Evolutionary conservation across 2,329 filamentous ascomycete species (phyloP).

Genomic region (Colletotrichum siamense): DNA sequence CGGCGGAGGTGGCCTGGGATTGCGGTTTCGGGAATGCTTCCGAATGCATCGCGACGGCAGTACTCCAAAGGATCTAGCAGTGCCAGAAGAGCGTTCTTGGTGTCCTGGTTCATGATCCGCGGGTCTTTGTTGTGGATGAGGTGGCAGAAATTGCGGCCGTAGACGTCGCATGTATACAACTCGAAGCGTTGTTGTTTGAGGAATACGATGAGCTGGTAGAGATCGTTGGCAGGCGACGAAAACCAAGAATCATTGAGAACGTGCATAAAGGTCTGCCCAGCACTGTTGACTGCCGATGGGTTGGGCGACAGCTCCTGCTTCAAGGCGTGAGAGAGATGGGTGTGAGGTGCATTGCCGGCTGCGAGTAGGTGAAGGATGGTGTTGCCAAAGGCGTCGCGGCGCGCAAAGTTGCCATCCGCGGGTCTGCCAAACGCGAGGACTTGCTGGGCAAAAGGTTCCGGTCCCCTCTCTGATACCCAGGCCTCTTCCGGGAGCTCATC

Average conservation of each 20-base stretch:
- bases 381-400: slow-evolving; percentile 51
- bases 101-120: slow-evolving; percentile 29
- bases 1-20: slow-evolving; percentile 20
- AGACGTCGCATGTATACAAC: slow-evolving; percentile 48
- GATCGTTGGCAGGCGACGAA: slow-evolving; percentile 25
- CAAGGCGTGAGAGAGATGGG: slow-evolving; percentile 34
- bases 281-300: slow-evolving; percentile 39
- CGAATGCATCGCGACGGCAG: slow-evolving; percentile 56
- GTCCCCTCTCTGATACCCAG: slow-evolving; percentile 35
- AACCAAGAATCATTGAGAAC: slow-evolving; percentile 44
- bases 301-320: background rate
- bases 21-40: slow-evolving; percentile 29
- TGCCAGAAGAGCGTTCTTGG: slow-evolving; percentile 37
- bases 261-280: slow-evolving; percentile 55
- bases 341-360: slow-evolving; percentile 34
- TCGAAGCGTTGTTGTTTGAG: slow-evolving; percentile 29
- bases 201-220: slow-evolving; percentile 30
- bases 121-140: slow-evolving; percentile 34
- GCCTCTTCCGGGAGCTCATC: slow-evolving; percentile 27
- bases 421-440: background rate
- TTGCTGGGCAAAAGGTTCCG: slow-evolving; percentile 22
- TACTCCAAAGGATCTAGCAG: slow-evolving; percentile 35
- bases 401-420: slow-evolving; percentile 18
- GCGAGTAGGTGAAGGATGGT: slow-evolving; percentile 53
- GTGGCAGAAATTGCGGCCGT: slow-evolving; percentile 61